Evolutionary conservation across 1,284 basidiomycete genomes (phyloP).

Genomic region (Agaricales sp.): DNA sequence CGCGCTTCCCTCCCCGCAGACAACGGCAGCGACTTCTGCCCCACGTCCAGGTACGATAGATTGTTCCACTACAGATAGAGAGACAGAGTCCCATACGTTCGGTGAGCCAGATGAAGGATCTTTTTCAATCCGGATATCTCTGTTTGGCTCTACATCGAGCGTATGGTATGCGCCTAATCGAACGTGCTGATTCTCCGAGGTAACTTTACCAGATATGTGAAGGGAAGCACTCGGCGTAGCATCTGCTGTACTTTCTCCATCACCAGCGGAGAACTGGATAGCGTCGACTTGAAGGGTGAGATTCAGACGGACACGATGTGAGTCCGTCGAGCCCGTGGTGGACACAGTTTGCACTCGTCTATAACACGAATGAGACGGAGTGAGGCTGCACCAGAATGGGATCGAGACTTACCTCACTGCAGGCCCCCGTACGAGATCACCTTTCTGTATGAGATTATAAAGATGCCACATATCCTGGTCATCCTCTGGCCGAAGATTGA

Average conservation of each 20-base stretch:
- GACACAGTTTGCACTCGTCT: conserved; percentile 75
- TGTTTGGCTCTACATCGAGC: conserved; percentile 85
- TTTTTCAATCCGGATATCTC: conserved; percentile 91
- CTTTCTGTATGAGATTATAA: conserved; percentile 93
- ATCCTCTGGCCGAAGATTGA: conserved; percentile 86
- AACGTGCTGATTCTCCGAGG: conserved; percentile 87
- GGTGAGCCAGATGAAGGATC: conserved; percentile 9
- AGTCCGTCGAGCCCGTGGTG: conserved; percentile 89
- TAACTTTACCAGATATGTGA: conserved; percentile 84
- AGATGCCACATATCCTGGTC: conserved; percentile 99
- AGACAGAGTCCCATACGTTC: conserved; percentile 87
- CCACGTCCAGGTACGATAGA: conserved; percentile 86
- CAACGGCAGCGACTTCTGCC: conserved; percentile 93
- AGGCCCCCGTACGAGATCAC: conserved; percentile 83
- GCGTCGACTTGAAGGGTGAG: conserved; percentile 76
- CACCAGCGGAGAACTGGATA: conserved; percentile 59
- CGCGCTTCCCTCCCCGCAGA: conserved; percentile 93
- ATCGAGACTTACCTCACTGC: conserved; percentile 61
- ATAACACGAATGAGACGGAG: conserved; percentile 5
- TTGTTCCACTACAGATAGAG: conserved; percentile 76
- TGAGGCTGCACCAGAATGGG: conserved; percentile 1
- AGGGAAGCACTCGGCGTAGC: conserved; percentile 52
- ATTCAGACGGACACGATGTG: conserved; percentile 77
- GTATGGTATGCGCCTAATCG: conserved; percentile 95
- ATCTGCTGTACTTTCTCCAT: conserved; percentile 33